A percentile compares a stretch with the other conserved stretches of the same genome.
Conservation (phyloP, 495 filamentous ascomycete species). For the Collariella sp. region DNA sequence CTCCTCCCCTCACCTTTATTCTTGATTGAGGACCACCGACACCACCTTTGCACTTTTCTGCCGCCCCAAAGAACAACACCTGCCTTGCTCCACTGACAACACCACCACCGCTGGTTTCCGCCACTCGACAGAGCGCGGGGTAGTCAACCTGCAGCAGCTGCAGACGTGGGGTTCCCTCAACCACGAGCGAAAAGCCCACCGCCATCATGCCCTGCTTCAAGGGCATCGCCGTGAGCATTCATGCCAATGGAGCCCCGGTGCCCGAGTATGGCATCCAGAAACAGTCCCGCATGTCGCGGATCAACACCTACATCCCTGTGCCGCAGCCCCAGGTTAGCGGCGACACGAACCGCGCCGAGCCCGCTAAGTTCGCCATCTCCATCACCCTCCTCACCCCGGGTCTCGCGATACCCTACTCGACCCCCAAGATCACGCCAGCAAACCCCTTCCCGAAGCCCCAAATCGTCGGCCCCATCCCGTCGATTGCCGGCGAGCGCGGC, state of each 20-base stretch:
- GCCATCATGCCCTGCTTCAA: slow-evolving; percentile 89
- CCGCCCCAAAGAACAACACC: neutral
- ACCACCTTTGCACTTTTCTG: neutral
- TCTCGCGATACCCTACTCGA: slow-evolving; percentile 81
- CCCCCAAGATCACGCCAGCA: slow-evolving; percentile 61
- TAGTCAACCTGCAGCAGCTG: slow-evolving; percentile 1
- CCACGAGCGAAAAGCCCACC: neutral
- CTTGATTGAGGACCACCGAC: neutral
- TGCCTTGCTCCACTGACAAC: neutral
- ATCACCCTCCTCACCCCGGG: slow-evolving; percentile 90
- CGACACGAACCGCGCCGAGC: slow-evolving; percentile 66
- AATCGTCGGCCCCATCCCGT: slow-evolving; percentile 61
- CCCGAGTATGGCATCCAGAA: slow-evolving; percentile 91
- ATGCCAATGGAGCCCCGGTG: slow-evolving; percentile 80
- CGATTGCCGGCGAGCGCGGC: slow-evolving; percentile 30
- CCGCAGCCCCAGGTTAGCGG: slow-evolving; percentile 71
- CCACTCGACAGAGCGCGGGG: slow-evolving; percentile 7
- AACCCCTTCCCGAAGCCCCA: slow-evolving; percentile 71
- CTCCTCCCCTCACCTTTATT: neutral
- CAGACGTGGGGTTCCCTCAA: slow-evolving; percentile 1
- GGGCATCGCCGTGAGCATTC: slow-evolving; percentile 92
- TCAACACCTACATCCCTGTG: slow-evolving; percentile 94
- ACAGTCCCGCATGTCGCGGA: slow-evolving; percentile 79
- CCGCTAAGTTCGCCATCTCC: slow-evolving; percentile 90
- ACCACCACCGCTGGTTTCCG: neutral